phyloP scores from a whole-genome alignment of 1,284 basidiomycete genomes.

The Omphalotus olearius region DNA sequence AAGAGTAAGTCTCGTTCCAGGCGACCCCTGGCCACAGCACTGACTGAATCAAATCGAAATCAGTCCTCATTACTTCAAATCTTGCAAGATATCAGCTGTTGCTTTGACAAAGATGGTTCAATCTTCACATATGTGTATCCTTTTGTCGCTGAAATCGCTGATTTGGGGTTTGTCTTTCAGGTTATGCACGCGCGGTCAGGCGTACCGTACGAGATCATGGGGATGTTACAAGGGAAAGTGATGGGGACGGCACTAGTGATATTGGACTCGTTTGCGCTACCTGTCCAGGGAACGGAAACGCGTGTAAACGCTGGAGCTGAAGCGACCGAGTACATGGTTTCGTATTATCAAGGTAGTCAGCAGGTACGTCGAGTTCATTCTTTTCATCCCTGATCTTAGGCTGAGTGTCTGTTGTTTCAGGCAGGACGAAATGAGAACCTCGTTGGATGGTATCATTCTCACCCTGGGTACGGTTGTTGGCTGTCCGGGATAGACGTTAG shows the following conservation, averaged over 20 bases:
- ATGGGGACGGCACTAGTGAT: slow-evolving; percentile 84
- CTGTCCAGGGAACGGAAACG: slow-evolving; percentile 98
- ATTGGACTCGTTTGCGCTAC: slow-evolving; percentile 95
- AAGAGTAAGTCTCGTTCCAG: slow-evolving; percentile 70
- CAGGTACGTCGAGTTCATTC: slow-evolving; percentile 43
- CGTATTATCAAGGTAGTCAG: slow-evolving; percentile 79
- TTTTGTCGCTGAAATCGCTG: neutral
- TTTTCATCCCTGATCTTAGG: slow-evolving; percentile 1
- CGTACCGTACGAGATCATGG: slow-evolving; percentile 98
- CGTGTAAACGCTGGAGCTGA: slow-evolving; percentile 95
- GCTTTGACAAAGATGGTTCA: slow-evolving; percentile 97
- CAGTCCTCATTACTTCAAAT: slow-evolving; percentile 90
- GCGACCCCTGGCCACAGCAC: slow-evolving; percentile 2
- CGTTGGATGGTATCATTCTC: slow-evolving; percentile 99
- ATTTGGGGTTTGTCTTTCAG: slow-evolving; percentile 34
- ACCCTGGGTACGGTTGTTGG: slow-evolving; percentile 98
- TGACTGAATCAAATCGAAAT: slow-evolving; percentile 13
- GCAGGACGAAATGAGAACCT: slow-evolving; percentile 83
- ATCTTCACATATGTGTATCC: too few relatives aligned
- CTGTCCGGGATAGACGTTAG: slow-evolving; percentile 94
- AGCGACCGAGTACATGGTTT: slow-evolving; percentile 98
- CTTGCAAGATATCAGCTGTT: slow-evolving; percentile 92
- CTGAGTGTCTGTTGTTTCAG: slow-evolving; percentile 30
- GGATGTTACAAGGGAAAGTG: slow-evolving; percentile 97
- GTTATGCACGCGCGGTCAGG: slow-evolving; percentile 98